A percentile compares a stretch with the other conserved stretches of the same genome.
Evolutionary conservation across 176 grass and related monocot genomes (phyloP).

Genomic region (Juncus effusus): DNA sequence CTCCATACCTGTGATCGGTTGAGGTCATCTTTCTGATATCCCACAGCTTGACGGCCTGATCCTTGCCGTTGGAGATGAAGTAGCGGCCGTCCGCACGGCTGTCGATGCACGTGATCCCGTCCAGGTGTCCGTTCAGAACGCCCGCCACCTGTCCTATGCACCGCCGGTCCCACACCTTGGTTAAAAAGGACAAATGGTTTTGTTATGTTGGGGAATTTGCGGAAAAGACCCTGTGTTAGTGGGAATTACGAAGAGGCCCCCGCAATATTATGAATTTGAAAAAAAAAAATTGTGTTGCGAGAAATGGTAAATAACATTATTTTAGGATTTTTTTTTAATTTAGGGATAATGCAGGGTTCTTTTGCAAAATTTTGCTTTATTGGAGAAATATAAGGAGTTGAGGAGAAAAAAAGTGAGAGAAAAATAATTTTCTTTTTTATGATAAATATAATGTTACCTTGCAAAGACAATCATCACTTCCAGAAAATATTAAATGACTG

Average conservation of each 20-base stretch:
- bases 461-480: constrained; percentile 79
- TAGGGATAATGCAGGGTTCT: neutral
- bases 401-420: neutral
- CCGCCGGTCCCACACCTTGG: constrained; percentile 82
- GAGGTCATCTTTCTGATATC: constrained; percentile 84
- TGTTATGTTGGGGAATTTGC: constrained; percentile 15
- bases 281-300: neutral
- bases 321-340: too few species aligned
- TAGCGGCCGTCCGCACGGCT: constrained; percentile 83
- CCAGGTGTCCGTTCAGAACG: constrained; percentile 65
- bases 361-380: neutral
- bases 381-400: constrained; percentile 3
- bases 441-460: constrained; percentile 50
- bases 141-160: constrained; percentile 76
- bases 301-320: too few species aligned
- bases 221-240: too few species aligned
- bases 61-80: constrained; percentile 95
- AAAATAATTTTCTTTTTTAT: neutral
- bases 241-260: constrained; percentile 15
- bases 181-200: constrained; percentile 6
- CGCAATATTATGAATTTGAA: too few species aligned
- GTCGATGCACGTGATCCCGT: constrained; percentile 83
- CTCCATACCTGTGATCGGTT: constrained; percentile 41
- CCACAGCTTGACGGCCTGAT: constrained; percentile 81
- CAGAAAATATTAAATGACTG: constrained; percentile 76